These are phyloP conservation scores for Vitis amurensis DNA, from an alignment of 164 flowering plant species.

Conservation along the genomic window DNA sequence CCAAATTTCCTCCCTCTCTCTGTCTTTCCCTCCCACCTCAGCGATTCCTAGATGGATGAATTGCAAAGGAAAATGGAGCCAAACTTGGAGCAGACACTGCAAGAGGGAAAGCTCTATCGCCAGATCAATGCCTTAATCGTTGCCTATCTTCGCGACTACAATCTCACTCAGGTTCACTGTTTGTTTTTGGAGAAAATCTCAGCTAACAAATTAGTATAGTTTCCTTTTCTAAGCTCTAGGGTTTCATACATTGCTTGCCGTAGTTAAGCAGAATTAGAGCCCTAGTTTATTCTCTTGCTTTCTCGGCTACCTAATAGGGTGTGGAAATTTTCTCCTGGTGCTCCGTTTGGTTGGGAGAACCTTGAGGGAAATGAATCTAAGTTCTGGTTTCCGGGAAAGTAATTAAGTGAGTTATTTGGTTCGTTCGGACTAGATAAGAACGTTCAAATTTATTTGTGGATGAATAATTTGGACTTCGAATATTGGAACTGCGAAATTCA, in stretches of 20 bases:
- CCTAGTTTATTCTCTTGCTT: background rate
- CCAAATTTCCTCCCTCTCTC: no score
- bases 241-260: no score
- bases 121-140: constrained; percentile 69
- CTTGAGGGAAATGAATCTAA: background rate
- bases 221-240: no score
- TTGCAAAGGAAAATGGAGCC: constrained; percentile 21
- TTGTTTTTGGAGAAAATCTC: no score
- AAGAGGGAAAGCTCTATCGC: constrained; percentile 66
- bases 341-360: background rate
- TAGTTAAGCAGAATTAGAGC: background rate
- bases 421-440: background rate
- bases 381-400: background rate
- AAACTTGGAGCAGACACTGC: constrained; percentile 60
- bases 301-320: no score
- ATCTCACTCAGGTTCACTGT: constrained; percentile 57
- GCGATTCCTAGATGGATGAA: no score
- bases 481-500: background rate
- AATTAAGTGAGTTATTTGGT: background rate
- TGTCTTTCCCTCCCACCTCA: no score
- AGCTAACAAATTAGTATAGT: no score
- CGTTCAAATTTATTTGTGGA: background rate
- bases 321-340: background rate
- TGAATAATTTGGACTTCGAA: background rate
- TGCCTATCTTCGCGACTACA: constrained; percentile 81